Base-by-base conservation (phyloP, 352 stramenopile genomes). In the Globisporangium canariense region DNA sequence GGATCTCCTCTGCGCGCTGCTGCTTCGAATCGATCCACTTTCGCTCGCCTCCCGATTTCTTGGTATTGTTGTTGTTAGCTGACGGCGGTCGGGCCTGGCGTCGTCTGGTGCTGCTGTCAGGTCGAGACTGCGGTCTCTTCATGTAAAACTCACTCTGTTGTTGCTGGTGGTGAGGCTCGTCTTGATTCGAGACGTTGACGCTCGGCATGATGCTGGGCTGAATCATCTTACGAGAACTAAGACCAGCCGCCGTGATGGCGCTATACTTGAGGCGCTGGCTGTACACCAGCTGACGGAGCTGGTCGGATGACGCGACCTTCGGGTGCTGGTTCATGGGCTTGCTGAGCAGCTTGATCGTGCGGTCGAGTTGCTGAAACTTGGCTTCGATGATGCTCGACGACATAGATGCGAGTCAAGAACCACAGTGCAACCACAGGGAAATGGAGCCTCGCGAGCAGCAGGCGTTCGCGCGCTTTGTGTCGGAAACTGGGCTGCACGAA, bases 381-480 rank as follows among this genome's bases (percentile, higher is more conserved):
- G 77, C 77, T 60, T 90, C 81, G 41, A 90, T 82, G 51, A 88
- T 76, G 49, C 74, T 79, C 9, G 71, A 85, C 22, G 81, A 90
- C 81, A 90, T 88, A 51, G 14, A 13, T 22, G 58, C 32, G n/a
- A 25, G 14, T 22, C 10, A 36, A 30, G 22, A 6, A 16, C 16
- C 49, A 3, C 11, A 14, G n/a, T 28, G 25, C 25, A 28, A 28
- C 25, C 25, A 28, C n/a, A 16, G n/a, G 30, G n/a, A 36, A 36
- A 22, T 11, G 22, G 49, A 28, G 25, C 18, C 49, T 36, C 22
- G 38, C 22, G n/a, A 36, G 13, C 13, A 11, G 13, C 47, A 32
- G 18, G 13, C n/a, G 16, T 6, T 54, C 49, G 3, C 13, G 10
- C 22, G 9, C 13, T 11, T 16, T 43, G 38, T 43, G 4, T n/a